phyloP scores from a whole-genome alignment of 2,329 filamentous ascomycete species.

The Fusarium succisae region DNA sequence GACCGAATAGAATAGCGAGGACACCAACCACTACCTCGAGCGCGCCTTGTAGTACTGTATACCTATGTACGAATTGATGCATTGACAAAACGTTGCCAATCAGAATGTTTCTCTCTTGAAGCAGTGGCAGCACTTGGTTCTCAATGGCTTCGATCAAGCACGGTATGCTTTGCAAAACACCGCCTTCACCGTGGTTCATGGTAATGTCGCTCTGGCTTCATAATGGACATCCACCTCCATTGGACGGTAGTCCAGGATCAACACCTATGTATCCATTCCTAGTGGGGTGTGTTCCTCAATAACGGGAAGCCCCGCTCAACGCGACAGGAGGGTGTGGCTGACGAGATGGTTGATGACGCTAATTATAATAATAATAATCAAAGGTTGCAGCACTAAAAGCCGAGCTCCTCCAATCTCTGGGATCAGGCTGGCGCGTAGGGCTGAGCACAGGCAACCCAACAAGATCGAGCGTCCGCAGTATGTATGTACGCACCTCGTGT shows the following conservation, averaged over 20 bases:
- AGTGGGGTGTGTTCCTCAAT: constrained; percentile 34
- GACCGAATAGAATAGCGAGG: background rate
- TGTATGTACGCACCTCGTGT: constrained; percentile 9
- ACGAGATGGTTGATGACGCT: constrained; percentile 39
- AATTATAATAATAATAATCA: constrained; percentile 21
- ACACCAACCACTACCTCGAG: background rate
- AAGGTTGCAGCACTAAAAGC: constrained; percentile 34
- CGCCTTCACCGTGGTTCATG: constrained; percentile 35
- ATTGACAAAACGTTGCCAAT: background rate
- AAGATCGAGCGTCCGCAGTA: background rate
- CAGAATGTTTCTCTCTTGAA: background rate
- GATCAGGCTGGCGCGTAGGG: constrained; percentile 39
- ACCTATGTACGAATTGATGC: background rate
- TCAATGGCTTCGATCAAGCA: background rate
- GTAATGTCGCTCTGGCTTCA: constrained; percentile 7
- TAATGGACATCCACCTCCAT: background rate
- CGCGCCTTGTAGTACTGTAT: background rate
- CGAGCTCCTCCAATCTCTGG: constrained; percentile 21
- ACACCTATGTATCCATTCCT: background rate
- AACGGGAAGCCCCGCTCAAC: constrained; percentile 37
- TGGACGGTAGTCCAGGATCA: background rate
- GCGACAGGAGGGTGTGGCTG: constrained; percentile 40
- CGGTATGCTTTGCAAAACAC: constrained; percentile 9
- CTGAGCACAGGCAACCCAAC: constrained; percentile 39
- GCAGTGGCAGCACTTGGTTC: background rate